phyloP scores from a whole-genome alignment of 2,329 filamentous ascomycete genomes.

The Calonectria multiphialidica region DNA sequence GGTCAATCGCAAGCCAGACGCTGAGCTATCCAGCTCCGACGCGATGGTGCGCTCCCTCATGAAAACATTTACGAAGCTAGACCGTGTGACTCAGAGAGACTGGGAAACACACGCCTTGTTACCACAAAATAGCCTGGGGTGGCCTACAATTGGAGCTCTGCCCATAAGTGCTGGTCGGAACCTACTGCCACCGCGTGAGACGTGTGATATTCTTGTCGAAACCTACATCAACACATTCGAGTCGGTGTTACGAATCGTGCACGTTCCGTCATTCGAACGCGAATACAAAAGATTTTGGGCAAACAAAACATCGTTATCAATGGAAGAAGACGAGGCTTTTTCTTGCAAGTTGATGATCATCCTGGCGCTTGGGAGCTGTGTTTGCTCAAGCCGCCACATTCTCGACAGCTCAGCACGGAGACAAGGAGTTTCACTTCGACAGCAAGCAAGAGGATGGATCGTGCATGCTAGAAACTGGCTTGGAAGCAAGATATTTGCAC shows the following conservation, averaged over 20 bases:
- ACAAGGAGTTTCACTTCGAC: constrained; percentile 38
- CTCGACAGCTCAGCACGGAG: constrained; percentile 3
- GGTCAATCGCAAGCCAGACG: background rate
- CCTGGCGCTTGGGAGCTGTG: constrained; percentile 62
- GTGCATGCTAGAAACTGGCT: constrained; percentile 39
- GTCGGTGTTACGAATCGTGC: constrained; percentile 64
- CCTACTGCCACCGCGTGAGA: constrained; percentile 42
- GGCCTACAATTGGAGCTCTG: background rate
- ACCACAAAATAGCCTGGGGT: constrained; percentile 5
- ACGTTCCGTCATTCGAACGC: constrained; percentile 63
- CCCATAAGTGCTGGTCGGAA: background rate
- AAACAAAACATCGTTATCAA: constrained; percentile 48
- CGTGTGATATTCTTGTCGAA: constrained; percentile 56
- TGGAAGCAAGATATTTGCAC: constrained; percentile 11
- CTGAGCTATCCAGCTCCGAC: background rate
- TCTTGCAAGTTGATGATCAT: constrained; percentile 63
- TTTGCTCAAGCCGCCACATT: constrained; percentile 11
- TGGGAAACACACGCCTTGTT: constrained; percentile 6
- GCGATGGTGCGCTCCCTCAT: constrained; percentile 11
- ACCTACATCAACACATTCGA: constrained; percentile 64
- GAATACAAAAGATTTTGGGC: constrained; percentile 60
- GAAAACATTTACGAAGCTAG: constrained; percentile 10
- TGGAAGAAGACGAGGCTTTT: constrained; percentile 42
- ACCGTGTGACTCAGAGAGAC: constrained; percentile 2
- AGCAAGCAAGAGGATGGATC: constrained; percentile 37